phyloP scores from a whole-genome alignment of 2,329 filamentous ascomycete species.

The Fusarium gaditjirri region DNA sequence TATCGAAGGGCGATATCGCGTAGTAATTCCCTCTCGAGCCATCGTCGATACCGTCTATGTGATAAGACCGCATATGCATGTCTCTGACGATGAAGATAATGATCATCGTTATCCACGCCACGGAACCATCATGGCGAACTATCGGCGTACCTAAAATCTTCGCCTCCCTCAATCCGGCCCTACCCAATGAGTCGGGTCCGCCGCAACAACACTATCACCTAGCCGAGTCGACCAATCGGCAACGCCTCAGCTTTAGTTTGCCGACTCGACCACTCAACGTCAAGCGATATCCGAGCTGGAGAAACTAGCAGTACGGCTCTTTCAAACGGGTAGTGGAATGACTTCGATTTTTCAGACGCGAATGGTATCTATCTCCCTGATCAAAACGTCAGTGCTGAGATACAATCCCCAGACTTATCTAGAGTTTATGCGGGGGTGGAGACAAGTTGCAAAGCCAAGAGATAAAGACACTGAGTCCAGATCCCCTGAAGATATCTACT shows the following conservation, averaged over 20 bases:
- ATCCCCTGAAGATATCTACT: background rate
- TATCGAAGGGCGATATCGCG: background rate
- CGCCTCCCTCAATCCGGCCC: background rate
- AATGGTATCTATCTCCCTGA: background rate
- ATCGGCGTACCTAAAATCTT: background rate
- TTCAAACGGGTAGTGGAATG: slow-evolving; percentile 2
- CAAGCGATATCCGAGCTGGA: background rate
- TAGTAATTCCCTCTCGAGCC: background rate
- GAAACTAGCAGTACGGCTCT: slow-evolving; percentile 7
- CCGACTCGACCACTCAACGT: slow-evolving; percentile 30
- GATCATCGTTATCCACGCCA: background rate
- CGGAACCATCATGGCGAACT: background rate
- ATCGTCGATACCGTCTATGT: no score
- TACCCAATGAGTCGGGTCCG: background rate
- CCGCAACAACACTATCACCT: background rate
- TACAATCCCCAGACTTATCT: slow-evolving; percentile 11
- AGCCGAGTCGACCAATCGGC: slow-evolving; percentile 34
- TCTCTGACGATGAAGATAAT: background rate
- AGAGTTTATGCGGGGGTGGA: slow-evolving; percentile 24
- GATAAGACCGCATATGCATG: background rate
- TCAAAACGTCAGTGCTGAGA: background rate
- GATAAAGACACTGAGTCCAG: background rate
- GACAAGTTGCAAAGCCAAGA: background rate
- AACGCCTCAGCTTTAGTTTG: background rate
- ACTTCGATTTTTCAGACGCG: background rate